These are phyloP conservation scores for Curvularia verruculosa DNA, from an alignment of 2,329 filamentous ascomycete species.

Conservation along the genomic window DNA sequence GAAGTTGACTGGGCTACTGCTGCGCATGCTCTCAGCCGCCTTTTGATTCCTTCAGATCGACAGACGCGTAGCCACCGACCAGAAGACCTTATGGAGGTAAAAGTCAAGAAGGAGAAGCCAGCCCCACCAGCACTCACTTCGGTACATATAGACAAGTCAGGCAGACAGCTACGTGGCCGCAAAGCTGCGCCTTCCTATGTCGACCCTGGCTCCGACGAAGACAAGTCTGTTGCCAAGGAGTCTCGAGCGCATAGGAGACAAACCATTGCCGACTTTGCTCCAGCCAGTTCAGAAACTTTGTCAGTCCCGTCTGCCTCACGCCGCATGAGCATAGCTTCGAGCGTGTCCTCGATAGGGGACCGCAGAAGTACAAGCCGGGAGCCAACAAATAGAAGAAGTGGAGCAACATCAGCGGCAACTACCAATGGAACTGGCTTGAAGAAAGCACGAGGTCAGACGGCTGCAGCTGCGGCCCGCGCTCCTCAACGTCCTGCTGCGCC, in stretches of 20 bases:
- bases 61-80: conserved; percentile 76
- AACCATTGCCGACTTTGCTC: conserved; percentile 50
- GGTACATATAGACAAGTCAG: conserved; percentile 53
- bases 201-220: conserved; percentile 56
- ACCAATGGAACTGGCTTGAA: conserved; percentile 58
- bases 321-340: conserved; percentile 56
- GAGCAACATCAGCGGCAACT: conserved; percentile 27
- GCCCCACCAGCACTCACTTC: conserved; percentile 43
- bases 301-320: conserved; percentile 39
- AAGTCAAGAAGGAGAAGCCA: conserved; percentile 61
- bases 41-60: conserved; percentile 78
- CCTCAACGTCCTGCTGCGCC: conserved; percentile 50
- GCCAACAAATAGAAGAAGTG: conserved; percentile 47
- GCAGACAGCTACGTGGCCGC: conserved; percentile 73
- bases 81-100: conserved; percentile 73
- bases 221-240: conserved; percentile 30
- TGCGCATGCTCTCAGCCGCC: conserved; percentile 79
- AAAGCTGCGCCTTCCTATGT: conserved; percentile 61
- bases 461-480: conserved; percentile 41
- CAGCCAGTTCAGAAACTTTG: conserved; percentile 31
- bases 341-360: conserved; percentile 49
- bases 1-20: conserved; percentile 86
- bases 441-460: conserved; percentile 62
- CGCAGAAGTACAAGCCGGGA: conserved; percentile 41
- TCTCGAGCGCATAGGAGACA: conserved; percentile 43